Conservation (phyloP, 805 yeast genomes). For the Saccharomycopsis oosterbeekiorum region DNA sequence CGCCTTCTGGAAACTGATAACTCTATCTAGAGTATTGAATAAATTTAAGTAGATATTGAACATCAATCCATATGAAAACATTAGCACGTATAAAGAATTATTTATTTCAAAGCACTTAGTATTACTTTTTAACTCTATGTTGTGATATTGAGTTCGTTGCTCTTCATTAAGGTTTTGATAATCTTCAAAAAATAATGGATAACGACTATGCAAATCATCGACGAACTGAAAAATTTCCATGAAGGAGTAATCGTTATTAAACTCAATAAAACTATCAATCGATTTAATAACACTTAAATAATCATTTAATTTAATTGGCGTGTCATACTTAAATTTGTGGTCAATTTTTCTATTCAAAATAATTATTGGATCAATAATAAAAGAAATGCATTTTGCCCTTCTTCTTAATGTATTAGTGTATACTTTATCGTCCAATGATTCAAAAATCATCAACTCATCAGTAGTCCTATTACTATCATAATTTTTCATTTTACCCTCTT, state of each 20-base stretch:
- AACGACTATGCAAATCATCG: constrained; percentile 10
- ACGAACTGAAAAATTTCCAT: constrained; percentile 15
- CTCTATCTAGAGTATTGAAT: constrained; percentile 10
- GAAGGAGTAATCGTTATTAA: constrained; percentile 14
- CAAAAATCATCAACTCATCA: background rate
- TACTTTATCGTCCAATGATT: constrained; percentile 12
- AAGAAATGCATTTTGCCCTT: background rate
- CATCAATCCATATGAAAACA: constrained; percentile 3
- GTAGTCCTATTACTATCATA: background rate
- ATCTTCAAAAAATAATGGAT: constrained; percentile 14
- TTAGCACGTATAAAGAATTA: constrained; percentile 21
- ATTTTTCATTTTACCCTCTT: background rate
- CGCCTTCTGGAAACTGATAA: constrained; percentile 12
- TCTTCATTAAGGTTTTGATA: constrained; percentile 2
- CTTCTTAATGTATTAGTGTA: constrained; percentile 6
- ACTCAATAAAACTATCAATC: constrained; percentile 15
- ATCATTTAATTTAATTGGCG: constrained; percentile 12
- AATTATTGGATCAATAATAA: constrained; percentile 6
- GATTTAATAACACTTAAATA: constrained; percentile 11
- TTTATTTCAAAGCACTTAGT: constrained; percentile 13
- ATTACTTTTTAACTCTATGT: constrained; percentile 7
- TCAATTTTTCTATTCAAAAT: constrained; percentile 4
- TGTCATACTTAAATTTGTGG: background rate
- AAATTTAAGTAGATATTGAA: constrained; percentile 14
- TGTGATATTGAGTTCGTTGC: constrained; percentile 4